Conservation (phyloP, 257 asterid genomes). For the Forsythia suspensa region DNA sequence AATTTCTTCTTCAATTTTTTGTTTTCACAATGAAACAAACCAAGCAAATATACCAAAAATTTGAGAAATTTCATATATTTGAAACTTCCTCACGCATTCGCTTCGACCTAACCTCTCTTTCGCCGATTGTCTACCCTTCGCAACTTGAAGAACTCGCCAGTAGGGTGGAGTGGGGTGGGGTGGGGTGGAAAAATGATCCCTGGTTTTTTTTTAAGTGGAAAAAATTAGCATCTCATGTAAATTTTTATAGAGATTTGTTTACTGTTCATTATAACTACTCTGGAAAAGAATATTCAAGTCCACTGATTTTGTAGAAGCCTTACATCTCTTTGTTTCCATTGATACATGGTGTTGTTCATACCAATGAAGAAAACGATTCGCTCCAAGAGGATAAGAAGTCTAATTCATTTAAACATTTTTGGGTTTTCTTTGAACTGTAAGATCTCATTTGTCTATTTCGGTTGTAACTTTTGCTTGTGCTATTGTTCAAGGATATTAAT, state of each 20-base stretch:
- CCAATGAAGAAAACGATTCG: constrained; percentile 36
- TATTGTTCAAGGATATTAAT: constrained; percentile 61
- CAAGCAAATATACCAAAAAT: too few species aligned
- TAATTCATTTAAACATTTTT: constrained; percentile 11
- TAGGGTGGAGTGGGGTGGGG: too few species aligned
- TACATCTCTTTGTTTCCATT: constrained; percentile 18
- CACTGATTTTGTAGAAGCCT: constrained; percentile 16
- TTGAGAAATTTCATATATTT: too few species aligned
- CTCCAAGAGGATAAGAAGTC: constrained; percentile 52
- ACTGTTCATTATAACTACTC: constrained; percentile 3
- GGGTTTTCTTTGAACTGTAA: constrained; percentile 1
- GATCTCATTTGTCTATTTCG: constrained; percentile 3
- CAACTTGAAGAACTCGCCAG: too few species aligned
- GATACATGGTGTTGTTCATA: constrained; percentile 46
- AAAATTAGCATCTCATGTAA: constrained; percentile 39
- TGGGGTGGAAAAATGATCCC: too few species aligned
- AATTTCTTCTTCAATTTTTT: too few species aligned
- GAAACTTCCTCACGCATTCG: too few species aligned
- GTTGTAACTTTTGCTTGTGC: constrained; percentile 17
- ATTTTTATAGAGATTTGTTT: constrained; percentile 18
- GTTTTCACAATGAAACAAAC: too few species aligned
- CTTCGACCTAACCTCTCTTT: too few species aligned
- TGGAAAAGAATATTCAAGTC: neutral
- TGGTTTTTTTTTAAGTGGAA: too few species aligned
- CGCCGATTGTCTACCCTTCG: too few species aligned